These are phyloP conservation scores for Aspergillus ruber DNA, from an alignment of 2,329 filamentous ascomycete species.

Conservation along the genomic window DNA sequence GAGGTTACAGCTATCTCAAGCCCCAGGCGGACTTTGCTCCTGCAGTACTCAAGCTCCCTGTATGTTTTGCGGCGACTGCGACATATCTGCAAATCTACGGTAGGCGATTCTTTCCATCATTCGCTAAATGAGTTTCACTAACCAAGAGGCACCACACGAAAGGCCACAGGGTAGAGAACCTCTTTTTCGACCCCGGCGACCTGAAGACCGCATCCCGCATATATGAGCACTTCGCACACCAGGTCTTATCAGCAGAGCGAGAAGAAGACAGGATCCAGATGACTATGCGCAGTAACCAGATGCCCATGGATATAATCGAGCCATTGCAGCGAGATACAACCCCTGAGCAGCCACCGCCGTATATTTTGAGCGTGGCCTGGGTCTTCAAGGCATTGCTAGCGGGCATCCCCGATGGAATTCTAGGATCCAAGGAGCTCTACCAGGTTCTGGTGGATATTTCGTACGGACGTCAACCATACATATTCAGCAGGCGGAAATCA, in stretches of 20 bases:
- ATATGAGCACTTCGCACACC: slow-evolving; percentile 36
- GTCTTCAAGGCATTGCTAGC: slow-evolving; percentile 30
- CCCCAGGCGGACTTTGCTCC: slow-evolving; percentile 34
- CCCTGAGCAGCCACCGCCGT: slow-evolving; percentile 11
- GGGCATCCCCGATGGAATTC: slow-evolving; percentile 33
- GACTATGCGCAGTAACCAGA: slow-evolving; percentile 26
- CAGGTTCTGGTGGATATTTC: slow-evolving; percentile 24
- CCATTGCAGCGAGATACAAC: slow-evolving; percentile 3
- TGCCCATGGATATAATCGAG: slow-evolving; percentile 21
- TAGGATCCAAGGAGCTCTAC: slow-evolving; percentile 32
- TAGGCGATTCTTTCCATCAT: slow-evolving; percentile 12
- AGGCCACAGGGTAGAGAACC: slow-evolving; percentile 15
- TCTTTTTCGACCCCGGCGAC: slow-evolving; percentile 33
- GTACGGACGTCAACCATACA: slow-evolving; percentile 6
- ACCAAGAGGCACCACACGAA: slow-evolving; percentile 17
- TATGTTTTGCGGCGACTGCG: slow-evolving; percentile 38
- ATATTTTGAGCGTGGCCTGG: slow-evolving; percentile 28
- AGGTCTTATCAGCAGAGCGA: slow-evolving; percentile 32
- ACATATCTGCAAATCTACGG: slow-evolving; percentile 31
- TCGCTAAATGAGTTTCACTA: neutral
- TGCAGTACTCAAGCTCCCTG: slow-evolving; percentile 33
- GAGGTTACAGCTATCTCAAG: slow-evolving; percentile 35
- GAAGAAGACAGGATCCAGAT: slow-evolving; percentile 26
- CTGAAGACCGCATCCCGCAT: slow-evolving; percentile 26
- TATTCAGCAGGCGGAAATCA: too few relatives aligned